Evolutionary conservation across 352 stramenopile species (phyloP).

Genomic region (Thalassiosira mediterranea): DNA sequence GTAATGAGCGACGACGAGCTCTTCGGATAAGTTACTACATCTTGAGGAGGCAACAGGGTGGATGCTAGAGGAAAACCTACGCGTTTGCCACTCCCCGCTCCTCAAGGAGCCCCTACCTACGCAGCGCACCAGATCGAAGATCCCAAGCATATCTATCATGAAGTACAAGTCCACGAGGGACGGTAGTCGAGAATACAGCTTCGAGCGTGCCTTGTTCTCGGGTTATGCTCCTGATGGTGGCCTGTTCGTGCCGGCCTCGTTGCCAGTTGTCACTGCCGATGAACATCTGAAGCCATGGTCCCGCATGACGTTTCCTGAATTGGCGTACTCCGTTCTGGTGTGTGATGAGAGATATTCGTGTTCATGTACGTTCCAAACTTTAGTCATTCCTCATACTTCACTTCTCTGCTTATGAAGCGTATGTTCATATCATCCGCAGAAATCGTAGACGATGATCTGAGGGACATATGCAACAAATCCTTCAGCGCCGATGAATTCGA

Average conservation of each 20-base stretch:
- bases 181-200: slow-evolving; percentile 65
- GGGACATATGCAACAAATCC: slow-evolving; percentile 54
- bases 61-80: no score
- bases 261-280: slow-evolving; percentile 57
- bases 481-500: slow-evolving; percentile 60
- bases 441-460: slow-evolving; percentile 59
- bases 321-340: slow-evolving; percentile 65
- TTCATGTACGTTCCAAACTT: neutral
- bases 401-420: slow-evolving; percentile 20
- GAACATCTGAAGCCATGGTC: slow-evolving; percentile 63
- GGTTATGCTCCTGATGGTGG: slow-evolving; percentile 83
- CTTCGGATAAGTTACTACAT: no score
- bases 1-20: no score
- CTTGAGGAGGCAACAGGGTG: no score
- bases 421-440: slow-evolving; percentile 66
- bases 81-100: no score
- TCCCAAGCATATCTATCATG: no score
- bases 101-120: no score
- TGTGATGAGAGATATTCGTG: slow-evolving; percentile 7
- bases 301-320: slow-evolving; percentile 62
- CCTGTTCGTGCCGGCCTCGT: slow-evolving; percentile 74
- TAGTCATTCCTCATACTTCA: neutral
- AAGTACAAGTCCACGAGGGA: no score
- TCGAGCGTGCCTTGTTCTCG: slow-evolving; percentile 77
- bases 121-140: no score